Evolutionary conservation across 352 stramenopile genomes (phyloP), one percentile per base, ranked within the genome.

Genomic region (Phytophthora pseudosyringae): DNA sequence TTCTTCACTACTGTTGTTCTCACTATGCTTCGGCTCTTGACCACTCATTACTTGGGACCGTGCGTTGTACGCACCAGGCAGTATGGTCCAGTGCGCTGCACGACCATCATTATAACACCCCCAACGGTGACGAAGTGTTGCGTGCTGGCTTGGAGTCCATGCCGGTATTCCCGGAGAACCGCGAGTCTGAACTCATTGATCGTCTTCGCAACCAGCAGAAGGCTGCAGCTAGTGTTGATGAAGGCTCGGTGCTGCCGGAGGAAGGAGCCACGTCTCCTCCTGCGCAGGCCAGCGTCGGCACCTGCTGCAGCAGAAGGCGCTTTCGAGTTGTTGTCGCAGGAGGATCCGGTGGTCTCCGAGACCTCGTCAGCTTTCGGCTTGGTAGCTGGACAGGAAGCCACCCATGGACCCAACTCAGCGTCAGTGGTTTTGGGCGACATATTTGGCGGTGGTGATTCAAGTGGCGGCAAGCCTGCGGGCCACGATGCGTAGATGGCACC

Each of bases 121-220:
- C 57, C 10, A 67, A 71, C 13, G 61, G 55, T 6, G 67, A 70
- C 1, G 88, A 98, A 56, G 85, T 96, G 43, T 91, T 98, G 45
- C 95, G 97, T 74, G 86, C 92, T 63, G 88, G 99, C 38, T 81
- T 99, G 41, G 93, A 98, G 62, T 92, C 98, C 52, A 99, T 99
- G 97, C 97, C 97, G 12, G 81, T 97, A 26, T 99, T 99, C 80
- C 94, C 98, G 4, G 95, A 99, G 62, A 90, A 86, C 55, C 78
- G 84, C 39, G 84, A 90, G 71, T 91, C 84, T 9, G 76, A 72
- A 9, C 77, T 91, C 39, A 87, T 86, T 9, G 78, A 86, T 25
- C 80, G 81, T 10, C 75, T 92, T n/a, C 80, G 81, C 28, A 87
- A 85, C 64, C 81, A 92, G 63, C 81, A 92, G 57, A 85, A 90